These are phyloP conservation scores for Teratosphaeria nubilosa DNA, from an alignment of 2,329 filamentous ascomycete species.

Conservation along the genomic window DNA sequence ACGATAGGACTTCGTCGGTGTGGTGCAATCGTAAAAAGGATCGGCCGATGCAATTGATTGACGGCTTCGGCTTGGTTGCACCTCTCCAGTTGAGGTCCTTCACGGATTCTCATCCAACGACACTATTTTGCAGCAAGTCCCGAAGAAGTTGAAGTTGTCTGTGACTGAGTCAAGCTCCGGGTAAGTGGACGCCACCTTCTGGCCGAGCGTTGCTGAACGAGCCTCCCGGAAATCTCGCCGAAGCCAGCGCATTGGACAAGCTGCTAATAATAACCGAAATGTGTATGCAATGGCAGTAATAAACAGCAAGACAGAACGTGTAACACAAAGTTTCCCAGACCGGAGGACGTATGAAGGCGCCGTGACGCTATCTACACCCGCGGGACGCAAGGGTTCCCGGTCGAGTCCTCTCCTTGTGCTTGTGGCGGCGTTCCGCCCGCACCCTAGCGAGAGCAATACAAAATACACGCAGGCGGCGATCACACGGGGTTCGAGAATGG, in stretches of 20 bases:
- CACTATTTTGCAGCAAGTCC: not conserved
- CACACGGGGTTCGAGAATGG: not conserved
- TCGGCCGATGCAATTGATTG: not conserved
- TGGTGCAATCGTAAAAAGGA: not conserved
- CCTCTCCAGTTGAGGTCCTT: not conserved
- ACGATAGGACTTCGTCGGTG: not conserved
- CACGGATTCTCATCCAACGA: not conserved
- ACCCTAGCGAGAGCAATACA: not conserved
- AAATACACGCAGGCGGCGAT: not conserved
- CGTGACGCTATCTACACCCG: not conserved
- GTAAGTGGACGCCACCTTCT: not conserved
- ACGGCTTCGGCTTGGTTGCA: not conserved
- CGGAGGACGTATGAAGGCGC: not conserved
- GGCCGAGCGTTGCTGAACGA: not conserved
- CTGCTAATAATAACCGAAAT: not conserved
- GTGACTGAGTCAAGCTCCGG: not conserved
- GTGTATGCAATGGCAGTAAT: not conserved
- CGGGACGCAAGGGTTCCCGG: not conserved
- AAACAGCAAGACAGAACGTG: not conserved
- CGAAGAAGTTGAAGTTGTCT: not conserved
- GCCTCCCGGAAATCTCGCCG: not conserved
- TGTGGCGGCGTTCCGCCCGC: not conserved
- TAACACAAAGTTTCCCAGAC: not conserved
- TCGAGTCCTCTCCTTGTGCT: not conserved
- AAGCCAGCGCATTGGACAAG: not conserved